Base-by-base conservation (phyloP, 352 stramenopile genomes). In the Peronospora farinosa region DNA sequence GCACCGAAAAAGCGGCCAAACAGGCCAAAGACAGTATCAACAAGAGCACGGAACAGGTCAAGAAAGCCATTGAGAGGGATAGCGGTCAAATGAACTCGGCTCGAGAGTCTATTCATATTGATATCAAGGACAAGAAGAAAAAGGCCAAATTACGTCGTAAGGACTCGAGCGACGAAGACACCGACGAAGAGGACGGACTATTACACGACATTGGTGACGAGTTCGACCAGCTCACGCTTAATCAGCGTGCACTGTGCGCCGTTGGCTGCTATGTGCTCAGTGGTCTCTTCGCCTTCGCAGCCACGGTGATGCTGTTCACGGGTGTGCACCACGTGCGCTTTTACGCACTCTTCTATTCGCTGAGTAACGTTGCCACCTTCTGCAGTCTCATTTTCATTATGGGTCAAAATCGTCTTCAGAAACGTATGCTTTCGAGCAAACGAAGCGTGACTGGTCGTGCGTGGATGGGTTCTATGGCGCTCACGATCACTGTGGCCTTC, bases 301-400 rank as follows among this genome's bases (percentile, higher is more conserved):
- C 65, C 19, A 62, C 65, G 3, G 52, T 74, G 40, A 67, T 74
- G 5, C 46, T 74, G 31, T 63, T 63, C 47, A 70, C 65, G 35
- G 43, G 57, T 21, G 60, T 74, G 46, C 60, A 66, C 57, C 65
- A 74, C 40, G 65, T 74, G 35, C 65, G 60, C 47, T 70, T 66
- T 39, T 73, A 73, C 43, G 50, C 65, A 30, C 50, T 73, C 35
- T 70, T 73, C 53, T 73, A 70, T 54, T 67, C 62, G 30, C 60
- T 73, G 17, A 73, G 65, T 53, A 73, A 69, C 57, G 51, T 73
- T n/a, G 51, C 57, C 30, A 73, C 56, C 12, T 73, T 73, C 51
- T 65, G 37, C 47, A 73, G 65, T 25, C 65, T 73, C 40, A 57
- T 73, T 52, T 73, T 73, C 49, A 70, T 73, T 46, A 66, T 73